Base-by-base conservation (phyloP, 2,329 filamentous ascomycete genomes). In the Aspergillus puulaauensis region DNA sequence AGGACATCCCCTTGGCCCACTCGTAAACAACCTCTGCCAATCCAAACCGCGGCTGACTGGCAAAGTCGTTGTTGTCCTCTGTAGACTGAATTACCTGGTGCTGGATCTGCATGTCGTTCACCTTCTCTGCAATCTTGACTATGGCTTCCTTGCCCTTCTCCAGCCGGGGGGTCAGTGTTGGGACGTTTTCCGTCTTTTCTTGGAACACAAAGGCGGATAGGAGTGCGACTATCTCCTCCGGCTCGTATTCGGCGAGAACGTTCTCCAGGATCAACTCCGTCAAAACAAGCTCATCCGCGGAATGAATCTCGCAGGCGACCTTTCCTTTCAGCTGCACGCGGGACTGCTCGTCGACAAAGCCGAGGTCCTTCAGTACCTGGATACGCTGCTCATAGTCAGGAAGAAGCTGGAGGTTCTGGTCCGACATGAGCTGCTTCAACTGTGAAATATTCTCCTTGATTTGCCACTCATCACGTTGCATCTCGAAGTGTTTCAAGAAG, bases 1-100 rank as follows among this genome's bases (percentile, higher is more conserved):
- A 99, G 52, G 90, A 93, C 91, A 98, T 98, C 24, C 95, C 95
- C 50, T 91, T 83, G 9, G 95, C 95, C 95, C 95, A 99, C 75
- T 99, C 95, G 73, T 98, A 97, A 35, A 99, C 96, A 0, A 99
- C 95, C 75, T 99, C 95, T 72, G 96, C 92, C 56, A 99, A 83
- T 1, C 93, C 95, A 71, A 99, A 99, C 9, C 93, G 85, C 2
- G 93, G 91, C 54, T 88, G 84, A 59, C 87, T 91, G 37, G 90
- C 89, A 70, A 97, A 97, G 74, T 98, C 93, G 68, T 96, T 96
- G 57, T 88, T 89, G 71, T 97, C 93, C 55, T 98, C 93, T 1
- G 89, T 84, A 0, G 90, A 90, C 58, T 96, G 85, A 57, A 98
- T 93, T 31, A 99, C 93, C 77, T 99, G 95, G 69, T 96, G 88